A percentile compares a stretch with the other conserved stretches of the same genome.
These are phyloP conservation scores for Metarhizium anisopliae DNA, from an alignment of 2,329 filamentous ascomycete species.

Conservation along the genomic window DNA sequence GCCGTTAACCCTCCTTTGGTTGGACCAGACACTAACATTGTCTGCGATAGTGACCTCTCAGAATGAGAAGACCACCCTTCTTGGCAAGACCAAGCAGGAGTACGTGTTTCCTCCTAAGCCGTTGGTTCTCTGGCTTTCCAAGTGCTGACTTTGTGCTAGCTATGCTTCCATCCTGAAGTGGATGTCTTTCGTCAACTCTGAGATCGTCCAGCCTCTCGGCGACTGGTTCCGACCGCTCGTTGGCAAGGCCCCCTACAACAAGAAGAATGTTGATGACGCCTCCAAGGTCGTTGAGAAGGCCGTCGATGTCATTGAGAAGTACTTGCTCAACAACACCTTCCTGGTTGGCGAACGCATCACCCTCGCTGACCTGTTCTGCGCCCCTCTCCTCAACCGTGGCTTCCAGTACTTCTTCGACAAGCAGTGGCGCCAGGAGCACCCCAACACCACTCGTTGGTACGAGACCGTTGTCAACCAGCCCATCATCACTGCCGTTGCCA, in stretches of 20 bases:
- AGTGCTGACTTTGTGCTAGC: slow-evolving; percentile 27
- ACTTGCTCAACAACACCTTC: slow-evolving; percentile 90
- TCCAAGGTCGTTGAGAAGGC: slow-evolving; percentile 60
- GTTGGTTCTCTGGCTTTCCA: not conserved
- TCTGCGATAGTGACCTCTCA: slow-evolving; percentile 75
- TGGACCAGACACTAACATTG: slow-evolving; percentile 20
- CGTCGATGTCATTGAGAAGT: slow-evolving; percentile 68
- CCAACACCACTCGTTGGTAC: slow-evolving; percentile 88
- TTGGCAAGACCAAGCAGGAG: slow-evolving; percentile 99
- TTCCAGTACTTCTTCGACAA: slow-evolving; percentile 95
- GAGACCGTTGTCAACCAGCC: slow-evolving; percentile 88
- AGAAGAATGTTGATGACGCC: slow-evolving; percentile 85
- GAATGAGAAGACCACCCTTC: slow-evolving; percentile 99
- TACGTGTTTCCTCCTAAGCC: slow-evolving; percentile 32
- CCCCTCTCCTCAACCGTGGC: slow-evolving; percentile 70
- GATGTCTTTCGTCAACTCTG: slow-evolving; percentile 93
- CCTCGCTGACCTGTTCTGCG: slow-evolving; percentile 84
- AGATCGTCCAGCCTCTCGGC: slow-evolving; percentile 66
- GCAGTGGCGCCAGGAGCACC: slow-evolving; percentile 73
- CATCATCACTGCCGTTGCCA: slow-evolving; percentile 74
- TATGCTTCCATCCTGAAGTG: slow-evolving; percentile 96
- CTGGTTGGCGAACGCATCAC: slow-evolving; percentile 96
- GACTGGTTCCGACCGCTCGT: slow-evolving; percentile 81
- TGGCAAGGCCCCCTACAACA: slow-evolving; percentile 85
- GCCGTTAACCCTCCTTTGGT: not conserved